Evolutionary conservation across 805 yeast genomes (phyloP), one percentile per base, ranked within the genome.

Genomic region (Scheffersomyces amazonensis): DNA sequence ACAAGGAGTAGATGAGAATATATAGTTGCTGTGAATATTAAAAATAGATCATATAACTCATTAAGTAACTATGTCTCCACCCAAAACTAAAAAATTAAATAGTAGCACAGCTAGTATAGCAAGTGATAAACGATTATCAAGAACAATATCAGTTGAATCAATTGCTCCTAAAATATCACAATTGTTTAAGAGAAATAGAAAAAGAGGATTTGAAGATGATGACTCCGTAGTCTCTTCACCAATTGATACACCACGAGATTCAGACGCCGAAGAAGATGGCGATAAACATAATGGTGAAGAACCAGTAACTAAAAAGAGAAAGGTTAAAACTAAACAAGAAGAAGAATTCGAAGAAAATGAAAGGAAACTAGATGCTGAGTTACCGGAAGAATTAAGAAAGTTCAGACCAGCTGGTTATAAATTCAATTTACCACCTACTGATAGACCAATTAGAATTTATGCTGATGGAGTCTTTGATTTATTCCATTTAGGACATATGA

Each of bases 401-500:
- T 87, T 71, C 65, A 75, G 96, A 51, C 96, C 96, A 17, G 62
- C 64, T 22, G 96, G 96, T 2, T 88, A 64, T 65, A 70, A 69
- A 48, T 77, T 93, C 61, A 88, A 87, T 49, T 50, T 81, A 18
- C 99, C 99, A 2, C 95, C 96, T 2, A 68, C 58, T 3, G 93
- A 84, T 54, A 74, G 96, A 42, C 90, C 96, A 1, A 80, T 93
- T 20, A 75, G 99, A 43, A 79, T 93, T n/a, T 93, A 93, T 59
- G 99, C 99, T 5, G 99, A 93, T 64, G 99, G 99, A 37, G 96
- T 93, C 15, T 93, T 93, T 69, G 99, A 93, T 64, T 68, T 93
- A 45, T 93, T 93, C 67, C 99, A 93, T 63, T 61, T 93, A 54
- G 99, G 99, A 17, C 99, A 93, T 59, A 93, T 93, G 99, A 81